Base-by-base conservation (phyloP, 106 monocot species). In the Cymbidium sinense region DNA sequence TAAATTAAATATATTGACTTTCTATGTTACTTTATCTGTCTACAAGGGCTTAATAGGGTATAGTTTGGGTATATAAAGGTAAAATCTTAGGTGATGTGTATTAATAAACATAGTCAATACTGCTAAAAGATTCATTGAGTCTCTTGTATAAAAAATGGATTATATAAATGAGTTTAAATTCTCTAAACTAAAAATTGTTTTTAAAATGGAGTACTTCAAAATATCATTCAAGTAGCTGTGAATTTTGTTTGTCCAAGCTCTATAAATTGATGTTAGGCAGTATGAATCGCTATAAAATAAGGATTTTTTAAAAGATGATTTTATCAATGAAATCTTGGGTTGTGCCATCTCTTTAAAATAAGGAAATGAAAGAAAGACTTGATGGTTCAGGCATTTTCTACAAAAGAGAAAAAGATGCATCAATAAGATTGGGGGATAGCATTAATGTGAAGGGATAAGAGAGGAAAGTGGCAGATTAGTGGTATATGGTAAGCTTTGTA, bases 1-100 rank as follows among this genome's bases (percentile, higher is more conserved):
- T 47, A 47, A 47, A 47, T 47, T 47, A 47, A 47, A 47, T 47
- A 1, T 13, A 47, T 13, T 47, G 47, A 47, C 17, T 47, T 47
- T 47, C 47, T 47, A 47, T 47, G 11, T 13, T 13, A 2, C 13
- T 47, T 43, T 9, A 43, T 23, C 4, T 20, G 58, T 58, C 23
- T 7, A 58, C 58, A 58, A 58, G 58, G 58, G 58, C 58, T 58
- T 58, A 58, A n/a, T 58, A 58, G n/a, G 58, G 23, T n/a, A 58
- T n/a, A 58, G n/a, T 6, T 58, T 58, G 23, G 58, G 23, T 58
- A 23, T 58, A 58, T n/a, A 3, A 5, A 58, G n/a, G 7, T 58
- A 58, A 58, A 58, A n/a, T 21, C 3, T 58, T 58, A n/a, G 58
- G 21, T 21, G 21, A n/a, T 58, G 23, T 58, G 5, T 3, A n/a